Percentiles rank a stretch among this genome's conserved stretches.
Conservation (phyloP, 2,329 filamentous ascomycete species). For the Cordyceps cicadae region DNA sequence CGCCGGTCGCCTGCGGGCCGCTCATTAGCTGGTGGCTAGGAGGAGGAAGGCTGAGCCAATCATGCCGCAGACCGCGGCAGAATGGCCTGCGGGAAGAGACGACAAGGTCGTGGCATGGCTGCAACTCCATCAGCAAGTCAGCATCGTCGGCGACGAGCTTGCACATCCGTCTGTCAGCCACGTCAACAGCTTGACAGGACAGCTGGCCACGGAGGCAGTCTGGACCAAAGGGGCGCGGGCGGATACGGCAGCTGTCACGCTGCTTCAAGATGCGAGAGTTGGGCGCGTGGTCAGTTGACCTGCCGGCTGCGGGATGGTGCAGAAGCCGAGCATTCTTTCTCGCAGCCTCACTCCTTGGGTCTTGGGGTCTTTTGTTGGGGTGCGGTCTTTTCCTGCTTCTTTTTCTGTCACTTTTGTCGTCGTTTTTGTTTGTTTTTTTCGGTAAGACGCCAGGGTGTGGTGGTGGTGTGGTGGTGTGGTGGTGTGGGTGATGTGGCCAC, state of each 20-base stretch:
- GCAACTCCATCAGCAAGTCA: neutral
- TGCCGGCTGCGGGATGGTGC: neutral
- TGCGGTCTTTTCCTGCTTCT: neutral
- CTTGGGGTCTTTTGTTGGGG: neutral
- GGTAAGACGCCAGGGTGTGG: neutral
- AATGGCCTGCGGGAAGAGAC: neutral
- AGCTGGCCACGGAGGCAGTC: neutral
- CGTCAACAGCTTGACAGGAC: constrained; percentile 2
- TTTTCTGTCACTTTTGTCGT: neutral
- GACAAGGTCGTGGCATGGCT: neutral
- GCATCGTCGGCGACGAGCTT: neutral
- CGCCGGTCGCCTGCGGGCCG: constrained; percentile 10
- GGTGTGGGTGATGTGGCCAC: neutral
- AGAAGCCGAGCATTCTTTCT: neutral
- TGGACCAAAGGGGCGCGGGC: neutral
- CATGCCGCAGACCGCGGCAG: neutral
- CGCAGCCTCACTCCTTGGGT: constrained; percentile 2
- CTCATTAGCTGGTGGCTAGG: constrained; percentile 8
- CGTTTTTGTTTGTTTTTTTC: too few species aligned
- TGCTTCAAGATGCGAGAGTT: constrained; percentile 4
- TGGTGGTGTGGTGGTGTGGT: neutral
- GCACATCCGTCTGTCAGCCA: constrained; percentile 3
- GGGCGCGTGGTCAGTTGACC: neutral
- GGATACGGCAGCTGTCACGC: constrained; percentile 1
- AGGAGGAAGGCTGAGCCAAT: neutral